Percentiles rank a stretch among this genome's conserved stretches.
These are phyloP conservation scores for Carallia brachiata DNA, from an alignment of 345 rosid genomes.

Conservation along the genomic window DNA sequence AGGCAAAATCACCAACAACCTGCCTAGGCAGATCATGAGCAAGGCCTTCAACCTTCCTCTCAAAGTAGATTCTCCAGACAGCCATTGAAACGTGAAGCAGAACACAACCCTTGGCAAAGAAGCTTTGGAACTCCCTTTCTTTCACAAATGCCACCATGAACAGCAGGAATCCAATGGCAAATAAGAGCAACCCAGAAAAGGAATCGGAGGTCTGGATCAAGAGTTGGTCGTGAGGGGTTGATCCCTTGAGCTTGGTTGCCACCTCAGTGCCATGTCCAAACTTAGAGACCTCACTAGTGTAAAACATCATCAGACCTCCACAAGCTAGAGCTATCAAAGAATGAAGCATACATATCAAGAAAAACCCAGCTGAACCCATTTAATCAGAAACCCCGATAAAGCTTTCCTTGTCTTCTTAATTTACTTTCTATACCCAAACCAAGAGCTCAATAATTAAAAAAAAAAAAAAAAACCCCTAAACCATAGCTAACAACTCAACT, in stretches of 20 bases:
- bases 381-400: not conserved
- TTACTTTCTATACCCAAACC: not conserved
- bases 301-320: conserved; percentile 26
- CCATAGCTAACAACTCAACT: not conserved
- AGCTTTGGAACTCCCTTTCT: conserved; percentile 26
- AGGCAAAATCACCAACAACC: conserved; percentile 19
- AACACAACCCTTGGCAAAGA: conserved; percentile 25
- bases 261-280: conserved; percentile 22
- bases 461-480: not conserved
- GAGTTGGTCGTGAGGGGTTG: conserved; percentile 26
- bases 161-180: conserved; percentile 20
- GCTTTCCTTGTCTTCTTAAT: not conserved
- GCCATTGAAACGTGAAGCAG: conserved; percentile 24
- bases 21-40: conserved; percentile 24
- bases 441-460: not conserved
- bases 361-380: conserved; percentile 44
- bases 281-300: conserved; percentile 14
- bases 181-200: conserved; percentile 28
- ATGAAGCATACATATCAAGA: conserved; percentile 25
- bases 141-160: conserved; percentile 21
- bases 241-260: conserved; percentile 25
- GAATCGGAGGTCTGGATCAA: conserved; percentile 29
- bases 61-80: conserved; percentile 21
- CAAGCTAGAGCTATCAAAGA: conserved; percentile 23
- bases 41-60: conserved; percentile 21